A percentile compares a stretch with the other conserved stretches of the same genome.
phyloP scores from a whole-genome alignment of 108 stramenopile species.

The Bacterosira constricta region DNA sequence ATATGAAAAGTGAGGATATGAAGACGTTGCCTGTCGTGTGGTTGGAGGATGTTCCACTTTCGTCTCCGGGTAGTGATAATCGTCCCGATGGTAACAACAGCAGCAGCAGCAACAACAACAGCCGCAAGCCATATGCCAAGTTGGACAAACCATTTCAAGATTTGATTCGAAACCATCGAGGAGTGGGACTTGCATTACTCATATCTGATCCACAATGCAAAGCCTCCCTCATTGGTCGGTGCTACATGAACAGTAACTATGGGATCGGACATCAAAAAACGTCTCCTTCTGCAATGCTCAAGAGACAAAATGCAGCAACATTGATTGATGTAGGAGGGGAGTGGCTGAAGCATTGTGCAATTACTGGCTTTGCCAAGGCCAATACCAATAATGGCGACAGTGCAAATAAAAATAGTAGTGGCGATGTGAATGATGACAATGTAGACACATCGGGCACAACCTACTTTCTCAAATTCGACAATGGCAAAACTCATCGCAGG shows the following conservation, averaged over 20 bases:
- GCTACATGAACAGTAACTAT: slow-evolving; percentile 13
- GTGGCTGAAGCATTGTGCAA: slow-evolving; percentile 12
- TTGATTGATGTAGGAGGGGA: slow-evolving; percentile 20
- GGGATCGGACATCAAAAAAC: neutral
- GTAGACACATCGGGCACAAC: slow-evolving; percentile 5
- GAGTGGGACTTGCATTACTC: slow-evolving; percentile 17
- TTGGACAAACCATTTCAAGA: neutral
- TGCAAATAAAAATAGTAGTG: no score
- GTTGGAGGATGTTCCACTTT: slow-evolving; percentile 16
- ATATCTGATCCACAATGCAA: slow-evolving; percentile 11
- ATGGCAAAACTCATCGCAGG: slow-evolving; percentile 1
- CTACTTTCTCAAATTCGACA: slow-evolving; percentile 40
- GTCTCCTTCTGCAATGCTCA: neutral
- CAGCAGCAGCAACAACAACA: neutral
- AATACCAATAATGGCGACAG: no score
- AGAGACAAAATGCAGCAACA: neutral
- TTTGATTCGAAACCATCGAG: slow-evolving; percentile 16
- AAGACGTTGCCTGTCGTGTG: neutral
- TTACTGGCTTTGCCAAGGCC: slow-evolving; percentile 8
- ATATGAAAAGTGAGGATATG: neutral
- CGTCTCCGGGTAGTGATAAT: no score
- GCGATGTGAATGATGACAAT: neutral
- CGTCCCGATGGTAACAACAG: neutral
- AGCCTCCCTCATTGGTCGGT: slow-evolving; percentile 21
- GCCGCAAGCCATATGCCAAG: neutral